A percentile compares a stretch with the other conserved stretches of the same genome.
These are phyloP conservation scores for Boletus holoroseus DNA, from an alignment of 1,284 basidiomycete genomes.

Conservation along the genomic window DNA sequence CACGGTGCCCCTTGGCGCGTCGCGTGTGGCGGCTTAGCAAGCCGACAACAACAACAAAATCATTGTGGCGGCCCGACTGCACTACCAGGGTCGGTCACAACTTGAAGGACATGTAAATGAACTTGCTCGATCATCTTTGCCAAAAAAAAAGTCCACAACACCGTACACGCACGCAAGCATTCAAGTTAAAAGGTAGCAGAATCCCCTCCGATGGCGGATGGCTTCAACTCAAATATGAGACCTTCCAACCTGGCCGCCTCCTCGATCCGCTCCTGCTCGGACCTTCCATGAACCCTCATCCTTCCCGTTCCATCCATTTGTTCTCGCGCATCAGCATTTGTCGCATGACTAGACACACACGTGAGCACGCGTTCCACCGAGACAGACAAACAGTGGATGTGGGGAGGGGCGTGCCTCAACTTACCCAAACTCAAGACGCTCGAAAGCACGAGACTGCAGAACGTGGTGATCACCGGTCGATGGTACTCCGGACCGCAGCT, in stretches of 20 bases:
- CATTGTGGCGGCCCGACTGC: too few relatives aligned
- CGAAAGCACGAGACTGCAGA: constrained; percentile 39
- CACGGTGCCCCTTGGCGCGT: neutral
- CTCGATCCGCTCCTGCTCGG: constrained; percentile 40
- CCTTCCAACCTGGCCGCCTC: constrained; percentile 48
- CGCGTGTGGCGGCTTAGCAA: neutral
- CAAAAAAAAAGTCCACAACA: neutral
- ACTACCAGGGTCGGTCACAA: too few relatives aligned
- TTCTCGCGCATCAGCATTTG: constrained; percentile 44
- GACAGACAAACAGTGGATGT: neutral
- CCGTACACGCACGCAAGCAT: neutral
- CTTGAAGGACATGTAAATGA: neutral
- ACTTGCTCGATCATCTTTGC: neutral
- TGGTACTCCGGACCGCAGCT: constrained; percentile 48
- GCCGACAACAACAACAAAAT: too few relatives aligned
- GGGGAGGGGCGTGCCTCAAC: constrained; percentile 10
- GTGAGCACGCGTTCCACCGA: neutral
- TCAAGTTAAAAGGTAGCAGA: constrained; percentile 38
- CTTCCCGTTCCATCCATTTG: constrained; percentile 41
- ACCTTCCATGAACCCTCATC: constrained; percentile 38
- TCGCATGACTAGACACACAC: constrained; percentile 38
- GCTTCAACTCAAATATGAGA: constrained; percentile 46
- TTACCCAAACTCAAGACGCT: constrained; percentile 37
- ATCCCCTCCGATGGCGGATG: constrained; percentile 44
- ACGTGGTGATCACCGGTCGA: constrained; percentile 46